Evolutionary conservation across 192 early-diverging fungal species (phyloP).

Genomic region (Bifiguratus adelaidae): DNA sequence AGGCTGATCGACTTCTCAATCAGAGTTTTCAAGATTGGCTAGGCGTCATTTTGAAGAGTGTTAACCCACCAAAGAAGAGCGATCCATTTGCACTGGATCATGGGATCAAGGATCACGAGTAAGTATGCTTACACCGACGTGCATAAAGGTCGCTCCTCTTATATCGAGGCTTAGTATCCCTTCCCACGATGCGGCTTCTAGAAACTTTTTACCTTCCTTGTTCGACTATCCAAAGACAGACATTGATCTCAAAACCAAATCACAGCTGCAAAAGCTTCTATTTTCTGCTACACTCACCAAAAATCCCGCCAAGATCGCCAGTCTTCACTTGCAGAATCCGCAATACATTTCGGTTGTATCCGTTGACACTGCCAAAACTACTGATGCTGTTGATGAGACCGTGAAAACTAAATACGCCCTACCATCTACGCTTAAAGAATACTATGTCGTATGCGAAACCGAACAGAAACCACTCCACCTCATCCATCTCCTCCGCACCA

Average conservation of each 20-base stretch:
- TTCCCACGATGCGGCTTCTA: constrained; percentile 37
- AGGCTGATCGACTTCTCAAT: constrained; percentile 89
- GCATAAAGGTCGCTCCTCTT: not conserved
- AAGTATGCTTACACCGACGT: not conserved
- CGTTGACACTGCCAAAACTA: constrained; percentile 29
- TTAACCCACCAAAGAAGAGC: constrained; percentile 15
- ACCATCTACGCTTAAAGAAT: constrained; percentile 49
- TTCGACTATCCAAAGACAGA: constrained; percentile 33
- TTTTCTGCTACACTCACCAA: constrained; percentile 93
- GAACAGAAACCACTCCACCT: constrained; percentile 79
- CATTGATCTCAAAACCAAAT: constrained; percentile 31
- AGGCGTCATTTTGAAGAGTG: constrained; percentile 52
- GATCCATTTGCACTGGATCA: not conserved
- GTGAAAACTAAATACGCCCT: constrained; percentile 8
- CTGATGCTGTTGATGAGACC: constrained; percentile 24
- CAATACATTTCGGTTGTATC: constrained; percentile 75
- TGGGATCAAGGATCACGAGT: constrained; percentile 7
- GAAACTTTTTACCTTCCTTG: constrained; percentile 23
- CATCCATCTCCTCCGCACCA: constrained; percentile 65
- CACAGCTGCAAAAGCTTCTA: constrained; percentile 82
- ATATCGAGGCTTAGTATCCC: constrained; percentile 13
- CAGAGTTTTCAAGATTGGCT: constrained; percentile 94
- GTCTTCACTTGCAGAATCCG: constrained; percentile 69
- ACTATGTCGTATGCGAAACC: constrained; percentile 50
- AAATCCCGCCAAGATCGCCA: constrained; percentile 87